Evolutionary conservation across 2,329 filamentous ascomycete genomes (phyloP).

Genomic region (Ophiostoma sp.): DNA sequence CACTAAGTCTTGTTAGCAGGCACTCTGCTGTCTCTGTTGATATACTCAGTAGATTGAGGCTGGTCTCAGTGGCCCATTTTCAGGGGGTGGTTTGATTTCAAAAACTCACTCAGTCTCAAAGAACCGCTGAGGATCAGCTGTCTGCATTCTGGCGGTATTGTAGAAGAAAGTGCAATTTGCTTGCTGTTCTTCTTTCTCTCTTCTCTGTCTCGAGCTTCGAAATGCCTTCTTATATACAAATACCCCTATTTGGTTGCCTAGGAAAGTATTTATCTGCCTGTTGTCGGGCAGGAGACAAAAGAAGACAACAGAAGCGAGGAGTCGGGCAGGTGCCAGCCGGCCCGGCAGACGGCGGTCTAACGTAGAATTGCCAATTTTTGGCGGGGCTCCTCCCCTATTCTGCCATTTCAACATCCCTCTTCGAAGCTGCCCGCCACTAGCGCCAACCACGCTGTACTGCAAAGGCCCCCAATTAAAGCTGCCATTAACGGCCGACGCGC

Average conservation of each 20-base stretch:
- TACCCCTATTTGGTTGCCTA: conserved; percentile 7
- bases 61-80: background rate
- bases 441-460: background rate
- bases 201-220: background rate
- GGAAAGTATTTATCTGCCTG: conserved; percentile 3
- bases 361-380: background rate
- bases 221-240: background rate
- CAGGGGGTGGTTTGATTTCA: background rate
- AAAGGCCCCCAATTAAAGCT: conserved; percentile 18
- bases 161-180: background rate
- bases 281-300: background rate
- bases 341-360: background rate
- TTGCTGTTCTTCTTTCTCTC: background rate
- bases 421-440: conserved; percentile 2
- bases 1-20: conserved; percentile 48
- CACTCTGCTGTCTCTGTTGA: background rate
- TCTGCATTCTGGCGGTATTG: conserved; percentile 52
- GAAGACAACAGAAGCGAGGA: background rate
- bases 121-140: conserved; percentile 77
- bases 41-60: background rate
- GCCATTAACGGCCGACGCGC: conserved; percentile 37
- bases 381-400: conserved; percentile 9
- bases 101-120: conserved; percentile 82
- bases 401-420: background rate
- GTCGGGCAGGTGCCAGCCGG: conserved; percentile 17